These are phyloP conservation scores for Picochlorum sp. DNA, from an alignment of 139 green algal species.

Conservation along the genomic window DNA sequence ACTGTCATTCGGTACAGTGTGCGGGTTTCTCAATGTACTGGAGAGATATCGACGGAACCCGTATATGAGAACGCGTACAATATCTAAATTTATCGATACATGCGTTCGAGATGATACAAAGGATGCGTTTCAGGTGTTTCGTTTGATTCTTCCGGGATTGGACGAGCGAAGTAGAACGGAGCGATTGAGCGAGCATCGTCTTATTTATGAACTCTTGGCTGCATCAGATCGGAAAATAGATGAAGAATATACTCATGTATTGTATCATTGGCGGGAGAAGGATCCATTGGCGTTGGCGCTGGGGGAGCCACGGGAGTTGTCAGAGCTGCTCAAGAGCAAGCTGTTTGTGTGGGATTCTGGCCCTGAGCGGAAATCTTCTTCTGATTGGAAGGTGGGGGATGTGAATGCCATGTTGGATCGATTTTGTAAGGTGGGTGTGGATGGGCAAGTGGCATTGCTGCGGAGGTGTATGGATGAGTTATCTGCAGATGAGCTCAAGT, in stretches of 20 bases:
- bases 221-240: background rate
- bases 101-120: constrained; percentile 20
- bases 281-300: background rate
- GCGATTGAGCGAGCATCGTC: constrained; percentile 36
- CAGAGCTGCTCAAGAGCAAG: background rate
- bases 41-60: background rate
- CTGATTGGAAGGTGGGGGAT: constrained; percentile 33
- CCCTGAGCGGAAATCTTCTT: constrained; percentile 1
- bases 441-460: constrained; percentile 23
- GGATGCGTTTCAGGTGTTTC: constrained; percentile 48
- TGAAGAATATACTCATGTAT: background rate
- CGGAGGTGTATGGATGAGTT: constrained; percentile 17
- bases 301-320: background rate
- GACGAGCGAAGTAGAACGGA: constrained; percentile 44
- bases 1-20: constrained; percentile 4
- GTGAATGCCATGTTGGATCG: constrained; percentile 53
- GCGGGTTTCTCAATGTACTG: background rate
- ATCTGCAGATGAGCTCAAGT: constrained; percentile 51
- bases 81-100: constrained; percentile 28
- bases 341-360: constrained; percentile 1
- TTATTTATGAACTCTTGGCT: constrained; percentile 12
- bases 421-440: constrained; percentile 20
- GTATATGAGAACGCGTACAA: constrained; percentile 14
- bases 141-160: constrained; percentile 51
- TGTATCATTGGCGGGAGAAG: background rate